phyloP scores from a whole-genome alignment of 257 asterid genomes.

The Forsythia viridissima region DNA sequence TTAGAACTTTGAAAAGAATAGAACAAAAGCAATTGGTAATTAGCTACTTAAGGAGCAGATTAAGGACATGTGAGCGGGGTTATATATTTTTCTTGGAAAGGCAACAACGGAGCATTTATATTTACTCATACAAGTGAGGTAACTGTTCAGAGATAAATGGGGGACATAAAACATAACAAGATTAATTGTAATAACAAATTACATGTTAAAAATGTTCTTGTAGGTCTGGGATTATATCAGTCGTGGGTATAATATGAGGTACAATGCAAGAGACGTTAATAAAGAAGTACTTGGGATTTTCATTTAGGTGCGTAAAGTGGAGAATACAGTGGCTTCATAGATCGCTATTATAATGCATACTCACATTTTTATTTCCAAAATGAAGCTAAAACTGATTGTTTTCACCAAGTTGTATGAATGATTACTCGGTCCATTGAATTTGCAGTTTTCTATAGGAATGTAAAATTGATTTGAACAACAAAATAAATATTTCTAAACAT shows the following conservation, averaged over 20 bases:
- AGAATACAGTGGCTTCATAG: slow-evolving; percentile 91
- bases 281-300: slow-evolving; percentile 56
- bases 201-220: slow-evolving; percentile 15
- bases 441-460: background rate
- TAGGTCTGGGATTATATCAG: slow-evolving; percentile 99
- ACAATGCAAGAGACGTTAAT: slow-evolving; percentile 73
- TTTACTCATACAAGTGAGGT: no score
- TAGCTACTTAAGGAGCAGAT: no score
- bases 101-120: no score
- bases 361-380: background rate
- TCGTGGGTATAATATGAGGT: slow-evolving; percentile 86
- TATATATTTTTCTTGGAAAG: no score
- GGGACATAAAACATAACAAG: no score
- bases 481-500: no score
- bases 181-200: background rate
- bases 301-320: slow-evolving; percentile 91
- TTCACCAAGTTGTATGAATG: background rate
- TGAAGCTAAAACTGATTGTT: slow-evolving; percentile 5
- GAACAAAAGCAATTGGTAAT: no score
- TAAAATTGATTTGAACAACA: background rate
- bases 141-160: no score
- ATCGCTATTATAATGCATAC: slow-evolving; percentile 67
- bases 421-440: background rate
- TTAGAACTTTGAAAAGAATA: no score
- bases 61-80: no score